A percentile compares a stretch with the other conserved stretches of the same genome.
phyloP scores from a whole-genome alignment of 148 eudicot species.

The Camellia japonica region DNA sequence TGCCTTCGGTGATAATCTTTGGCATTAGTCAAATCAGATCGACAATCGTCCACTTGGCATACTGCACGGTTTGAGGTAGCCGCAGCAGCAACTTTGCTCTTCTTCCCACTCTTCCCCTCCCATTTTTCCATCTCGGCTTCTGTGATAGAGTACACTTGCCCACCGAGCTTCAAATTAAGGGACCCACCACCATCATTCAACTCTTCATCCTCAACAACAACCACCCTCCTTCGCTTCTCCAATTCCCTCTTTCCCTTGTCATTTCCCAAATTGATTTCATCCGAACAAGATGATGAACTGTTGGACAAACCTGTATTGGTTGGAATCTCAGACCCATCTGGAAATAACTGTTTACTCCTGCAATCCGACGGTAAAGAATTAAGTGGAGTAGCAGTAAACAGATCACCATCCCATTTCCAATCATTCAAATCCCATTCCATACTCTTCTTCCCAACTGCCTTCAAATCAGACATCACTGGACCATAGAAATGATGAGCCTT shows the following conservation, averaged over 20 bases:
- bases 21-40: conserved; percentile 64
- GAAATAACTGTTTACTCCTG: conserved; percentile 53
- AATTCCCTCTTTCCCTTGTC: conserved; percentile 49
- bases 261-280: conserved; percentile 26
- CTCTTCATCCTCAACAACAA: conserved; percentile 43
- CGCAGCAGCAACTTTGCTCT: conserved; percentile 54
- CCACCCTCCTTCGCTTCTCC: conserved; percentile 58
- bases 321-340: conserved; percentile 40
- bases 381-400: conserved; percentile 54
- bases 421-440: conserved; percentile 94
- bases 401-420: conserved; percentile 95
- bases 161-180: conserved; percentile 78
- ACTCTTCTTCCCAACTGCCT: conserved; percentile 57
- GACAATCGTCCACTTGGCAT: conserved; percentile 89
- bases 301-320: conserved; percentile 27
- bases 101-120: conserved; percentile 64
- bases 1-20: conserved; percentile 91
- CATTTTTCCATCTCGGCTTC: conserved; percentile 43
- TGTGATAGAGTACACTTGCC: conserved; percentile 53
- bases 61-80: conserved; percentile 46
- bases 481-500: conserved; percentile 45
- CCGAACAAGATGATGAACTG: conserved; percentile 34
- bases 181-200: conserved; percentile 42
- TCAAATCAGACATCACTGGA: conserved; percentile 43
- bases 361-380: conserved; percentile 51